Evolutionary conservation across 805 yeast species (phyloP), one percentile per base, ranked within the genome.

Genomic region (Saccharomycopsis guyanensis): DNA sequence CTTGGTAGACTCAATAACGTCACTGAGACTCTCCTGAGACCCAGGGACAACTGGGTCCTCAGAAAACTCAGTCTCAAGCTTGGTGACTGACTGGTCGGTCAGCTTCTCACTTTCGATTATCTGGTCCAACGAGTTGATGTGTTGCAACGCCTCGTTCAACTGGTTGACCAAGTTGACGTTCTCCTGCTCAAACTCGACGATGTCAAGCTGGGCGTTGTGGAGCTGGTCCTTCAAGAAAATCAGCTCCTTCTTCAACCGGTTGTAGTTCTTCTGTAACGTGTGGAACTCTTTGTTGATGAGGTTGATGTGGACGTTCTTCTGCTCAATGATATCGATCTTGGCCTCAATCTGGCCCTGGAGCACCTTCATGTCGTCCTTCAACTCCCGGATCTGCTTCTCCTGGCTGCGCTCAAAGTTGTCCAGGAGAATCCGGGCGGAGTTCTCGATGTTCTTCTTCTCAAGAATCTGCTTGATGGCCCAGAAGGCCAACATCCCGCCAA

Each of bases 341-440:
- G 50, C 43, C 7, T 42, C 48, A n/a, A 50, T 34, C 38, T 50
- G 51, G 13, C 29, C 15, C 32, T 50, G 46, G 6, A 50, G 23
- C 15, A 10, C 32, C 25, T 50, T 47, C 7, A 43, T 43, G 4
- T 39, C 45, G 3, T 42, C 47, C 23, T 43, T 47, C 8, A 50
- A 19, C 22, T 48, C 47, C 13, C 42, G 38, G 38, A 46, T 38
- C 29, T 47, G 46, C 15, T 38, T 19, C 10, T 43, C 50, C 27
- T 45, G 41, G 8, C 55, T 57, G 3, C 47, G 36, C 25, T 53
- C 55, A 13, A 69, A 50, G 27, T 63, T 61, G 4, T 63, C 66
- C 4, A 68, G 57, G 41, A 70, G 8, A 3, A 38, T 36, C 15
- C 15, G 49, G 51, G 35, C 57, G 54, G 35, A 59, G 57, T 6